phyloP scores from a whole-genome alignment of 2,329 filamentous ascomycete genomes.

The Aspergillus oerlinghausenensis region DNA sequence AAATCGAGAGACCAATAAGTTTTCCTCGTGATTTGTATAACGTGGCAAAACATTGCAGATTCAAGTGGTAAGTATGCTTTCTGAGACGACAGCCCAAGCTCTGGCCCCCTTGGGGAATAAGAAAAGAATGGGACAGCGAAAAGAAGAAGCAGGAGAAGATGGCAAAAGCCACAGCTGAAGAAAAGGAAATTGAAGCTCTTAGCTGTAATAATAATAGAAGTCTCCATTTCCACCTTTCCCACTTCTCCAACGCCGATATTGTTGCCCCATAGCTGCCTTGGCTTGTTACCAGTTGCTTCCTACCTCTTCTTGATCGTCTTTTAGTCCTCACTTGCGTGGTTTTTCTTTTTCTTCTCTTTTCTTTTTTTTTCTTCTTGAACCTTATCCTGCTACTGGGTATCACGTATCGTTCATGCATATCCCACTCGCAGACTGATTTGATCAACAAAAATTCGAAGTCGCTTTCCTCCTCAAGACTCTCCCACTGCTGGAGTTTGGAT shows the following conservation, averaged over 20 bases:
- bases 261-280: background rate
- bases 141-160: background rate
- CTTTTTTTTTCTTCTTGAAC: background rate
- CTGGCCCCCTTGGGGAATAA: background rate
- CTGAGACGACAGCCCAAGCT: background rate
- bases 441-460: background rate
- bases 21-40: constrained; percentile 26
- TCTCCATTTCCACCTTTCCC: background rate
- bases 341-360: background rate
- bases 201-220: background rate
- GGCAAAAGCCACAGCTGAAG: background rate
- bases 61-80: background rate
- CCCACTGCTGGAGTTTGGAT: background rate
- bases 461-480: background rate
- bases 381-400: background rate
- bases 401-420: background rate
- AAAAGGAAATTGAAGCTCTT: background rate
- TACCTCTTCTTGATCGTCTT: background rate
- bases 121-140: background rate
- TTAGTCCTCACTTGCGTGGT: background rate
- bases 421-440: background rate
- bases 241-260: background rate
- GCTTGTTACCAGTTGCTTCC: background rate
- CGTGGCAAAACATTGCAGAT: constrained; percentile 24
- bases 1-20: constrained; percentile 5